Evolutionary conservation across 257 asterid species (phyloP), one percentile per base, ranked within the genome.

Genomic region (Solanum commersonii): DNA sequence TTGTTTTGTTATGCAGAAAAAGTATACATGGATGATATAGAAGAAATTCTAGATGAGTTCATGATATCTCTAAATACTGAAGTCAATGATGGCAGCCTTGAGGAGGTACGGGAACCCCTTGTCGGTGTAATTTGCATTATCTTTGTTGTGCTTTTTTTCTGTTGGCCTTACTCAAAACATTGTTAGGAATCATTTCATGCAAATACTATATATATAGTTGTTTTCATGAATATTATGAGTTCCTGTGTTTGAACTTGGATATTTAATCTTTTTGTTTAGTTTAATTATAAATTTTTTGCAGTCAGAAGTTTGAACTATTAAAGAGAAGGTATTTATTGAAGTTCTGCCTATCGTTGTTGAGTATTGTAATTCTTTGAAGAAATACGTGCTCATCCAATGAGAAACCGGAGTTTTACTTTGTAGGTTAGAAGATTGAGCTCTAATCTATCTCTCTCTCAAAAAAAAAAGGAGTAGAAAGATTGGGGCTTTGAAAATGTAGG

Each of bases 71-170:
- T 95, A 73, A 92, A 88, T 85, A 91, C 95, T 49, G 93, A 87
- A 90, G 86, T 94, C 23, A 92, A n/a, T 4, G 99, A 96, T 87
- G 95, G 94, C 29, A 96, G 98, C 91, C 87, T 95, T 79, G 94
- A 95, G 90, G 98, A 95, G 97, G 97, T 95, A 89, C 16, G 22
- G 12, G 31, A 18, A 29, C 42, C 59, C 42, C 20, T 89, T 74
- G 72, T 87, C 22, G 25, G 40, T 73, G 23, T 87, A 29, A 59
- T 37, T 82, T 9, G 6, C 10, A 68, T 31, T 76, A 37, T 74
- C 31, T 34, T 4, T 29, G 63, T 38, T 49, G 78, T 59, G 59
- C 42, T 49, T 33, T 40, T 77, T n/a, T 4, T 7, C 13, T 49
- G 70, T 82, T 82, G 1, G 29, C 42, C 5, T 22, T 3, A 16